Base-by-base conservation (phyloP, 2,329 filamentous ascomycete species). In the Paracamarosporium sp. region DNA sequence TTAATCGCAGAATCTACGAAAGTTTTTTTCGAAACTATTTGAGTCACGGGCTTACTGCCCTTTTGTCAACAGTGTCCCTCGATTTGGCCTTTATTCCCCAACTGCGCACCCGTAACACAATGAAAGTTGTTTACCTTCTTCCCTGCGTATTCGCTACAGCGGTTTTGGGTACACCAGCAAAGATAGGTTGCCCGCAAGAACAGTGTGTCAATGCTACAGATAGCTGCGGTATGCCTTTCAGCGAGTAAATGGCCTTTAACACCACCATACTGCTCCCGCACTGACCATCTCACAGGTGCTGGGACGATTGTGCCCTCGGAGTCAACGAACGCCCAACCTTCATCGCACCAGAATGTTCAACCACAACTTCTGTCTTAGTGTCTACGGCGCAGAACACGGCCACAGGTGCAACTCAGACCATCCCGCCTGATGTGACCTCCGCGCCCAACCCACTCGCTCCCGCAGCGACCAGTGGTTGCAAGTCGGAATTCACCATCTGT, bases 191-290 rank as follows among this genome's bases (percentile, higher is more conserved):
- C 43, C 61, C 60, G 25, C 22, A 58, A 20, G 43, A 35, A 28
- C 62, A 64, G 41, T 67, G 67, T n/a, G 65, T 63, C 50, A 43
- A 58, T 15, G 35, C 57, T n/a, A 61, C 61, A 1, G 68, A 72
- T 48, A 54, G 57, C 9, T 72, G 69, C 36, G 59, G 57, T 24
- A 43, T 53, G 43, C 22, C 43, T n/a, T 70, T 65, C 48, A 61
- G 67, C 28, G 67, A 61, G 69, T 68, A 59, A 22, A 27, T 28
- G n/a, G 4, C 41, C 41, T 22, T 17, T 13, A n/a, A 28, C 1
- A 0, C 15, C 15, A 30, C 11, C 36, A 8, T 36, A 5, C 24
- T 27, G 24, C 15, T 15, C 15, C n/a, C 3, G 8, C 12, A 15
- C 35, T 53, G 15, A 48, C 7, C 4, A 25, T 22, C 5, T 11